These are phyloP conservation scores for Hyphopichia buzzinii DNA, from an alignment of 1,139 yeast genomes.

Conservation along the genomic window DNA sequence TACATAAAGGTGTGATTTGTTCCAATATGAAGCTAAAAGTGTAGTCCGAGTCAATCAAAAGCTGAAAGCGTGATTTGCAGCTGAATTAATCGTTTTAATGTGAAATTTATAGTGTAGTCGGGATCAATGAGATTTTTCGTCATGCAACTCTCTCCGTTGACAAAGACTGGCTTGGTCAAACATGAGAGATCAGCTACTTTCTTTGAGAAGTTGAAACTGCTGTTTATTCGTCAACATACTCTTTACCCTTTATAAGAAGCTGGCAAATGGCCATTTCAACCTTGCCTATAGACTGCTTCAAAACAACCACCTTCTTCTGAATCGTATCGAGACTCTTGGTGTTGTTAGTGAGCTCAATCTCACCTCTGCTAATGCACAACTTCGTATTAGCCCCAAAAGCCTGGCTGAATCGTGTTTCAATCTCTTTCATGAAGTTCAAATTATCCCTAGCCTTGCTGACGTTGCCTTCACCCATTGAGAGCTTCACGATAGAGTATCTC, in stretches of 20 bases:
- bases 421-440: conserved; percentile 15
- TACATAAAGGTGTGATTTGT: no score
- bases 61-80: no score
- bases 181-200: no score
- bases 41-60: no score
- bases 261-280: conserved; percentile 27
- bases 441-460: conserved; percentile 11
- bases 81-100: no score
- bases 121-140: no score
- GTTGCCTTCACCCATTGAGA: conserved; percentile 10
- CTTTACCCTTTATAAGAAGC: conserved; percentile 21
- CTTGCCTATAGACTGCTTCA: conserved; percentile 23
- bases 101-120: no score
- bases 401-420: conserved; percentile 12
- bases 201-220: no score
- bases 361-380: conserved; percentile 14
- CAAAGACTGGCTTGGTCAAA: no score
- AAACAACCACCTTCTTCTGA: conserved; percentile 24
- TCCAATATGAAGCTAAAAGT: no score
- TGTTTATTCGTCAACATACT: no score
- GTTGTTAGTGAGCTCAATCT: conserved; percentile 4
- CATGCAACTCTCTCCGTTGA: no score
- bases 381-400: conserved; percentile 19
- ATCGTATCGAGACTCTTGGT: conserved; percentile 16
- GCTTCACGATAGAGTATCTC: conserved; percentile 29